Evolutionary conservation across 495 filamentous ascomycete species (phyloP).

Genomic region (Articulospora tetracladia): DNA sequence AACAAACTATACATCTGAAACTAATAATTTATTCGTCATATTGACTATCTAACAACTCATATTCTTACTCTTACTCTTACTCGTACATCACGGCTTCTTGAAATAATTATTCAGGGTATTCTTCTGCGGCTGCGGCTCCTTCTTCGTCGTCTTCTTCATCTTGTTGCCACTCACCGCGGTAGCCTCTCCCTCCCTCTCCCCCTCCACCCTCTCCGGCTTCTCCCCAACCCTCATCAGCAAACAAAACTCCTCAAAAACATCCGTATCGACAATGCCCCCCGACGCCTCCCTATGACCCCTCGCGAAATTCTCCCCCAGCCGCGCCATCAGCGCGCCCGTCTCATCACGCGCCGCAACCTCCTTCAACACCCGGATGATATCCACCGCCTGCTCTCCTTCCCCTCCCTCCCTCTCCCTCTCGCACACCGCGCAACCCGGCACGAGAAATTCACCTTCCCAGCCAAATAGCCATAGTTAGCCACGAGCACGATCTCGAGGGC

Average conservation of each 20-base stretch:
- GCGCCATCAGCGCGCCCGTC: slow-evolving; percentile 34
- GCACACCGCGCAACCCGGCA: slow-evolving; percentile 49
- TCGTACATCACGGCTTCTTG: slow-evolving; percentile 16
- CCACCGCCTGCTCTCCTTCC: slow-evolving; percentile 46
- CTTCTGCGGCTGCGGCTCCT: slow-evolving; percentile 31
- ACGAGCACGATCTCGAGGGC: slow-evolving; percentile 51
- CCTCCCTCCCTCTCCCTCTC: slow-evolving; percentile 27
- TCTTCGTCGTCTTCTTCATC: slow-evolving; percentile 27
- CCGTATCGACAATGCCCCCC: slow-evolving; percentile 48
- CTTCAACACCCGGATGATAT: slow-evolving; percentile 50
- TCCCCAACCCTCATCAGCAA: slow-evolving; percentile 46
- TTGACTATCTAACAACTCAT: not conserved
- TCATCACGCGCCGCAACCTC: slow-evolving; percentile 38
- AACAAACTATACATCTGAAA: no score
- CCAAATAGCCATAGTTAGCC: slow-evolving; percentile 56
- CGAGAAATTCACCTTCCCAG: slow-evolving; percentile 54
- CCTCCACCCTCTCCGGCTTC: slow-evolving; percentile 33
- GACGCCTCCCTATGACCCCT: slow-evolving; percentile 56
- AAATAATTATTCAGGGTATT: slow-evolving; percentile 49
- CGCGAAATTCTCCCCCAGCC: slow-evolving; percentile 52
- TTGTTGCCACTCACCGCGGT: no score
- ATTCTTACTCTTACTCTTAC: not conserved
- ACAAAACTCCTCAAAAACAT: slow-evolving; percentile 56
- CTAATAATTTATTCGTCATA: no score
- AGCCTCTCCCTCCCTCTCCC: no score